Base-by-base conservation (phyloP, 1,284 basidiomycete species). In the Kalmanozyma brasiliensis region DNA sequence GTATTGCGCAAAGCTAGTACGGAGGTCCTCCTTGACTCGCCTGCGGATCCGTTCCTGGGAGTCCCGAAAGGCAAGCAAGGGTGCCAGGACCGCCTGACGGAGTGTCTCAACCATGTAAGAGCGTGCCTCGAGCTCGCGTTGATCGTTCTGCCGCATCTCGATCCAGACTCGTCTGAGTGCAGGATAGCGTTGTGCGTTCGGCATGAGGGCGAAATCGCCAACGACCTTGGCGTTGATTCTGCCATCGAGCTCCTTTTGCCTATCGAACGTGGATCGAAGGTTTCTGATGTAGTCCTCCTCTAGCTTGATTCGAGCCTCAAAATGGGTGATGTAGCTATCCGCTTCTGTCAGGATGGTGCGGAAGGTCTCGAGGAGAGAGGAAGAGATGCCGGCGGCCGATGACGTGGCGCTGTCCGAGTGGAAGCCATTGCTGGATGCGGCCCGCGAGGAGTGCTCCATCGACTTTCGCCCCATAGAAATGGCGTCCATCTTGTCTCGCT, bases 271-370 rank as follows among this genome's bases (percentile, higher is more conserved):
- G 14, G 36, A 8, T 16, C 60, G 61, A 9, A 81, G 48, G 20
- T 49, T 55, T 8, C 49, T 47, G 26, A 79, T 52, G 57, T 80
- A 77, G 22, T 80, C 77, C 34, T 81, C 79, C 55, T 81, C 79
- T 10, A 78, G 43, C 30, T 73, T 73, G 43, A 78, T 61, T 20
- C 78, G 60, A n/a, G 59, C 51, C 41, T 80, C 77, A 47, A 65
- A 77, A 22, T 68, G 58, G 2, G 52, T 56, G 34, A 79, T 58
- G 42, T 80, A 80, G 46, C 74, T 68, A 16, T 80, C 78, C 1
- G 64, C 71, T 52, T 80, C 78, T 16, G 55, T 52, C 37, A 79
- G 57, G 40, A 66, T 64, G 37, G 61, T 63, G 37, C 66, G 57
- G 44, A 79, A 75, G 2, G 74, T 74, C 19, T 75, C 73, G 29